These are phyloP conservation scores for Bonia amplexicaulis DNA, from an alignment of 176 grass and related monocot species.

Conservation along the genomic window DNA sequence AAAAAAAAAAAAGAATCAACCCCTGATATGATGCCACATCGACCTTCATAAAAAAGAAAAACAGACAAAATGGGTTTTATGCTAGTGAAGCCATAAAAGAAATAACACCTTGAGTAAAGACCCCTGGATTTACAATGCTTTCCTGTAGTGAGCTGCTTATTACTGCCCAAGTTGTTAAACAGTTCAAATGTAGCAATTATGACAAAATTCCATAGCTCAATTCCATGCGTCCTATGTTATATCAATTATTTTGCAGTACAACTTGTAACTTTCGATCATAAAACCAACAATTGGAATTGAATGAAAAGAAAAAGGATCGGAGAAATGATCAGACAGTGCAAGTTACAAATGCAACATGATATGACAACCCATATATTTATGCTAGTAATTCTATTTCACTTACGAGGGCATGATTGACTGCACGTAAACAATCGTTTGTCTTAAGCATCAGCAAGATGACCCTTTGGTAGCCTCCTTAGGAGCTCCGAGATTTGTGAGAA, in stretches of 20 bases:
- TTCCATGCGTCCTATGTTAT: not conserved
- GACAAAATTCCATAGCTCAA: not conserved
- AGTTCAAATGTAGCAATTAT: conserved; percentile 13
- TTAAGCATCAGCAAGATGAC: conserved; percentile 98
- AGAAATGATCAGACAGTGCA: not conserved
- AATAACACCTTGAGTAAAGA: not conserved
- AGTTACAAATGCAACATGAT: not conserved
- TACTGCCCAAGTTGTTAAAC: not conserved
- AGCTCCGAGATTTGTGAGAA: conserved; percentile 88
- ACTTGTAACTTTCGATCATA: not conserved
- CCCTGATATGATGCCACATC: not conserved
- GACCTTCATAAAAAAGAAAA: not conserved
- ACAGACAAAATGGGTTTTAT: not conserved
- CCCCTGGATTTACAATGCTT: not conserved
- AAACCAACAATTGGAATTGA: not conserved
- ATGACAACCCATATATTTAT: conserved; percentile 6
- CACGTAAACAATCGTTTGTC: conserved; percentile 90
- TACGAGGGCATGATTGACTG: conserved; percentile 84
- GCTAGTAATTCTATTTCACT: conserved; percentile 17
- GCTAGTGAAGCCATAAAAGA: not conserved
- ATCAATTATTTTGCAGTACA: not conserved
- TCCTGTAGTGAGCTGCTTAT: not conserved
- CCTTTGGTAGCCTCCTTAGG: conserved; percentile 71
- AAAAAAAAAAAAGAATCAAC: no score
- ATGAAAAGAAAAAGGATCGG: not conserved